Percentiles rank a stretch among this genome's conserved stretches.
Evolutionary conservation across 2,329 filamentous ascomycete species (phyloP).

Genomic region (Dactylellina cionopaga): DNA sequence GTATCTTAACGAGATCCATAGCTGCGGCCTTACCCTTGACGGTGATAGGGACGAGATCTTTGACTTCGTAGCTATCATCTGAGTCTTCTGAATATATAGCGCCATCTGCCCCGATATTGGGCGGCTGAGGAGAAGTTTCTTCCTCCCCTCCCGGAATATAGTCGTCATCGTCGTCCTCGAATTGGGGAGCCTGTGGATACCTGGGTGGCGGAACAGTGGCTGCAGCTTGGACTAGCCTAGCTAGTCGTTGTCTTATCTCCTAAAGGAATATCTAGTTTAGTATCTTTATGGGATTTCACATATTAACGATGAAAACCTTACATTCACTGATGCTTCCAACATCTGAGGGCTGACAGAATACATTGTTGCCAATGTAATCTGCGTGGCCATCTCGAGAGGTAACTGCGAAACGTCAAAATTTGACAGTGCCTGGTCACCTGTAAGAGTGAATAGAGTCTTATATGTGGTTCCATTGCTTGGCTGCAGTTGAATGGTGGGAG

Average conservation of each 20-base stretch:
- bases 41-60: constrained; percentile 59
- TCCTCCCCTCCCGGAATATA: constrained; percentile 49
- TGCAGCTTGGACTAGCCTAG: constrained; percentile 39
- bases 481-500: constrained; percentile 50
- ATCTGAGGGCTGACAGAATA: constrained; percentile 74
- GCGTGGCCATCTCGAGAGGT: constrained; percentile 77
- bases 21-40: constrained; percentile 68
- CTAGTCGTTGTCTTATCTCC: constrained; percentile 35
- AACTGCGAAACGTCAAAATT: constrained; percentile 85
- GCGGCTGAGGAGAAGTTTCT: constrained; percentile 31
- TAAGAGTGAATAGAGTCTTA: constrained; percentile 87
- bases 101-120: constrained; percentile 6
- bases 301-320: constrained; percentile 61
- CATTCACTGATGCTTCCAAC: constrained; percentile 78
- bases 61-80: constrained; percentile 54
- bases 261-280: background rate
- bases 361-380: constrained; percentile 82
- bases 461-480: constrained; percentile 65
- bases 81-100: constrained; percentile 55
- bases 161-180: constrained; percentile 39
- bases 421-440: constrained; percentile 76
- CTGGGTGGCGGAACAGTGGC: constrained; percentile 19
- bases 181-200: constrained; percentile 29
- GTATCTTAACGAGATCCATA: constrained; percentile 64
- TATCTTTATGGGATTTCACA: background rate